Evolutionary conservation across 768 basidiomycete species (phyloP).

Genomic region (Pleurotus pulmonarius): DNA sequence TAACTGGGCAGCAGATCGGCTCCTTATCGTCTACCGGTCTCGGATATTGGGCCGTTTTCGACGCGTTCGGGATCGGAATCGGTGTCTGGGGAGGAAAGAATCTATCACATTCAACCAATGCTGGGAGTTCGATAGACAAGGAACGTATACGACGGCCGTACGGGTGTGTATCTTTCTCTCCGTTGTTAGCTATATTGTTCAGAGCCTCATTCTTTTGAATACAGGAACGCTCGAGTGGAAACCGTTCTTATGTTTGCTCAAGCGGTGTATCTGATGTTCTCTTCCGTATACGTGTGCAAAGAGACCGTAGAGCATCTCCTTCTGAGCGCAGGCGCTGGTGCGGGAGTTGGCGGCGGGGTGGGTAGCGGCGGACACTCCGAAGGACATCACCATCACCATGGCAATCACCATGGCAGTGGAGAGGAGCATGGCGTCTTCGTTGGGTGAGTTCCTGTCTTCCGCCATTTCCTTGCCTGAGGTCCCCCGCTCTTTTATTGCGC

Average conservation of each 20-base stretch:
- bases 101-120: constrained; percentile 29
- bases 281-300: constrained; percentile 93
- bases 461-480: neutral
- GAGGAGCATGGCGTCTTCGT: constrained; percentile 48
- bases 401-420: no score
- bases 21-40: constrained; percentile 86
- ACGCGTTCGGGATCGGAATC: constrained; percentile 74
- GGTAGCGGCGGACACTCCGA: constrained; percentile 18
- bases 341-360: constrained; percentile 33
- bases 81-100: constrained; percentile 33
- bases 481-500: neutral
- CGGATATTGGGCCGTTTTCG: constrained; percentile 96
- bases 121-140: constrained; percentile 18
- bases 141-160: constrained; percentile 61
- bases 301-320: constrained; percentile 93
- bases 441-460: constrained; percentile 26
- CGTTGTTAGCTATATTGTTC: neutral
- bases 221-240: constrained; percentile 62
- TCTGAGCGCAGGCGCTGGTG: constrained; percentile 53
- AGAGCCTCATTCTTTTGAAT: constrained; percentile 9
- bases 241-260: constrained; percentile 83
- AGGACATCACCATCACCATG: constrained; percentile 63
- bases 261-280: constrained; percentile 90
- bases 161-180: constrained; percentile 21
- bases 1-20: constrained; percentile 82